Base-by-base conservation (phyloP, 2,329 filamentous ascomycete species). In the Claviceps digitariae region DNA sequence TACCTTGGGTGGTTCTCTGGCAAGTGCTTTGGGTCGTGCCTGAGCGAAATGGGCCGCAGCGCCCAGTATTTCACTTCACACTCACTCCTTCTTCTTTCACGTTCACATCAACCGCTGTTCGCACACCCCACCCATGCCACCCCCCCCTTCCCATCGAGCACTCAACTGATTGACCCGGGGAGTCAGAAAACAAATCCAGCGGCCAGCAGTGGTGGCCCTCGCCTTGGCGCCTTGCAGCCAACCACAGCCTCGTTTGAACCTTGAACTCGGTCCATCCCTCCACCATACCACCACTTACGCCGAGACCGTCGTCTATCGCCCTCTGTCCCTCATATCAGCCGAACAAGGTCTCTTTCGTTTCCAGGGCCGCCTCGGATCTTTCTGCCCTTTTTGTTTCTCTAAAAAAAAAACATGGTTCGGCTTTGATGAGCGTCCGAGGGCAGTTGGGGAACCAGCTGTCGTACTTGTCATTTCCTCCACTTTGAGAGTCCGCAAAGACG, bases 361-460 rank as follows among this genome's bases (percentile, higher is more conserved):
- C 48, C 48, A 56, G 52, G 55, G 51, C 55, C 38, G 50, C 45
- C 44, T 52, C 50, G 55, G 50, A 36, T 54, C 51, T 49, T 47
- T 48, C 41, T 50, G 23, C 50, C 45, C 51, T 56, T 56, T 54
- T 55, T 51, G 40, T 55, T 60, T 50, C 48, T 53, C 59, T 48
- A 59, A 57, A 59, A 50, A 60, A 57, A 59, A 50, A 60, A 57
- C 58, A 64, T 65, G 64, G 61, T 58, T 54, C 52, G 56, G 55
- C 31, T 56, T 43, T 48, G 49, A 51, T 56, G 54, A 50, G 29
- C 20, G 36, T 38, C 31, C 51, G 41, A 55, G 48, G 45, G 54
- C 51, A 51, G 43, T 21, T 48, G 43, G 49, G 51, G 34, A 52
- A 50, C 25, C 48, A 44, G 38, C 27, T 41, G 40, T 54, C 43